Evolutionary conservation across 2,329 filamentous ascomycete species (phyloP), one percentile per base, ranked within the genome.

Genomic region (Trichophyton equinum): DNA sequence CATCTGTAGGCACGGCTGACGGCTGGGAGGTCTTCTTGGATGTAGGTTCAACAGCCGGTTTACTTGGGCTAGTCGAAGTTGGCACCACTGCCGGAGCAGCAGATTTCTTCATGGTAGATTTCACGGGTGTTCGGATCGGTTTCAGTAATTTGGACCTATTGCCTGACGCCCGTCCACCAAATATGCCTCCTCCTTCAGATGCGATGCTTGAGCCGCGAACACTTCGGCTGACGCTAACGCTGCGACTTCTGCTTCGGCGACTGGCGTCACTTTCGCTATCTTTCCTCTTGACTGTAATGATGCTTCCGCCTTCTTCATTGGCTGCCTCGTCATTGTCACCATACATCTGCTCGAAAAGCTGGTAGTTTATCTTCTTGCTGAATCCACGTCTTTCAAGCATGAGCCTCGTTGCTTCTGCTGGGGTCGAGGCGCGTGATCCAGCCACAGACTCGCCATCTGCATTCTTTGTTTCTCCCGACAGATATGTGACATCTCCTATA

Each of bases 301-400:
- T 57, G 25, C 42, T 44, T 11, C 40, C 40, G 8, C 36, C 55
- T 4, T 68, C 63, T 40, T 68, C 71, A 33, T 67, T 65, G 3
- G 63, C 55, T 15, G 70, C 67, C 3, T 70, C 67, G 30, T 62
- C 64, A 2, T 66, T 70, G 53, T 75, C 74, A n/a, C 73, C 73
- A 61, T 74, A 76, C 4, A 76, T 62, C 1, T 71, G 70, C 49
- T 75, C 73, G 6, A 76, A 62, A 13, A 75, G 66, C 44, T 70
- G 71, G 60, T 89, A 90, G 67, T 90, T 89, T 69, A 91, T 87
- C 68, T 88, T 85, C 72, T 85, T 87, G 64, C 85, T 88, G 73
- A 85, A 87, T 0, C 81, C 82, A 53, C 86, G 79, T 61, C 83
- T 82, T 71, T 87, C 85, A 70, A 88, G 77, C 65, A 86, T 85